Conservation (phyloP, 805 yeast genomes). For the Candida multigemmis region DNA sequence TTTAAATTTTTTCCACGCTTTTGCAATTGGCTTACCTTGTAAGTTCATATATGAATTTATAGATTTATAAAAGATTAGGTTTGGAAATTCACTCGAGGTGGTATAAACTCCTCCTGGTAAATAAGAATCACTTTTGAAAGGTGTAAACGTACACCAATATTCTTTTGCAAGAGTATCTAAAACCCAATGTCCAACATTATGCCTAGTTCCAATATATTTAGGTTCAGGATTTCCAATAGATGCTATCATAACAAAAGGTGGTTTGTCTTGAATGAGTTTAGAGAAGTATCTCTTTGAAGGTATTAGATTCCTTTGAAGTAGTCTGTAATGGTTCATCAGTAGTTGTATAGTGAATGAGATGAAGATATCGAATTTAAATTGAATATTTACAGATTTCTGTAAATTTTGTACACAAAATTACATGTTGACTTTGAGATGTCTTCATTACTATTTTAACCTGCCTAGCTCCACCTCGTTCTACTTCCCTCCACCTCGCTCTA, state of each 20-base stretch:
- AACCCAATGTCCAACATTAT: conserved; percentile 66
- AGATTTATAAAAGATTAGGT: conserved; percentile 37
- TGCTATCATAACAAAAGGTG: conserved; percentile 19
- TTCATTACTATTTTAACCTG: too few species aligned
- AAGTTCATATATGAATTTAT: conserved; percentile 60
- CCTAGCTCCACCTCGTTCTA: too few species aligned
- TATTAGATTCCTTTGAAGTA: too few species aligned
- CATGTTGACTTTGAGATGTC: too few species aligned
- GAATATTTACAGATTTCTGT: too few species aligned
- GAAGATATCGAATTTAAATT: too few species aligned
- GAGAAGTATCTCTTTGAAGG: neutral
- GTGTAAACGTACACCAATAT: conserved; percentile 13
- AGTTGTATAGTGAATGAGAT: too few species aligned
- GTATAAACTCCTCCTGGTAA: conserved; percentile 13
- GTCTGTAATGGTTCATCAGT: too few species aligned
- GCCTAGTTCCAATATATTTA: conserved; percentile 53
- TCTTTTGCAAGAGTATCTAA: conserved; percentile 21
- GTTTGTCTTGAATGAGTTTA: neutral
- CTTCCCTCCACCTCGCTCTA: too few species aligned
- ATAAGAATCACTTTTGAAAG: conserved; percentile 9
- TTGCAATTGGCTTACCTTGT: conserved; percentile 50
- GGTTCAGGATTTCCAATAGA: conserved; percentile 77
- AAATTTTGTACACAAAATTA: too few species aligned
- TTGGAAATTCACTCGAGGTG: conserved; percentile 9
- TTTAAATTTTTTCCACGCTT: conserved; percentile 35